Base-by-base conservation (phyloP, 2,329 filamentous ascomycete species). In the Albophoma yamanashiensis region DNA sequence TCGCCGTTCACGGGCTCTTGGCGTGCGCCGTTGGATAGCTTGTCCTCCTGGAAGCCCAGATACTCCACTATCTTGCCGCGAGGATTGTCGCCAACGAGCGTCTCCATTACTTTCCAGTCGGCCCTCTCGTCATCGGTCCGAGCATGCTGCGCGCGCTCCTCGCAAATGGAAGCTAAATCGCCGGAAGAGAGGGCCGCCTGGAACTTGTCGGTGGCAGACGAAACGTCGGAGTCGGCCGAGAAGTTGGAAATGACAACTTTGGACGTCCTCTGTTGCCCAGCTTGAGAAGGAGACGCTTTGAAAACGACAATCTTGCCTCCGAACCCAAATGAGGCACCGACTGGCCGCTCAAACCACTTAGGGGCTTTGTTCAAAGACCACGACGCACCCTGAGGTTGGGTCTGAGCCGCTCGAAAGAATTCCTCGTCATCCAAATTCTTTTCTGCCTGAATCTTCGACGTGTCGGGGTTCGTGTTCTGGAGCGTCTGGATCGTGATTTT, bases 101-200 rank as follows among this genome's bases (percentile, higher is more conserved):
- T 94, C 73, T 94, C 87, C 72, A 99, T 91, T 43, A 97, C 91
- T 65, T 89, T 89, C 94, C 94, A 99, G 73, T 97, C 93, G 4
- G 90, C 89, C 78, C 92, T 97, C 72, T 97, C 94, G 65, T 96
- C 91, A 1, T 97, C 92, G 0, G 86, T 90, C 69, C 85, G 86
- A 22, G 92, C 88, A 62, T 86, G 78, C 34, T 86, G 79, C 63
- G 92, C 87, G 70, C 93, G 89, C 27, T 86, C 82, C 69, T 92
- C 86, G 70, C 92, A 97, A 62, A 99, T 89, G 50, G 80, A 80
- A 5, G 82, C 81, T 22, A 99, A 77, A 69, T 97, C 85, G 31
- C 92, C 92, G 60, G 85, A 82, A 68, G 87, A 83, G 60, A 99
- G 77, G 12, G 91, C 87, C 66, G 87, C 84, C 72, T 99, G 92